These are phyloP conservation scores for Claviceps fusiformis DNA, from an alignment of 2,329 filamentous ascomycete species.

Conservation along the genomic window DNA sequence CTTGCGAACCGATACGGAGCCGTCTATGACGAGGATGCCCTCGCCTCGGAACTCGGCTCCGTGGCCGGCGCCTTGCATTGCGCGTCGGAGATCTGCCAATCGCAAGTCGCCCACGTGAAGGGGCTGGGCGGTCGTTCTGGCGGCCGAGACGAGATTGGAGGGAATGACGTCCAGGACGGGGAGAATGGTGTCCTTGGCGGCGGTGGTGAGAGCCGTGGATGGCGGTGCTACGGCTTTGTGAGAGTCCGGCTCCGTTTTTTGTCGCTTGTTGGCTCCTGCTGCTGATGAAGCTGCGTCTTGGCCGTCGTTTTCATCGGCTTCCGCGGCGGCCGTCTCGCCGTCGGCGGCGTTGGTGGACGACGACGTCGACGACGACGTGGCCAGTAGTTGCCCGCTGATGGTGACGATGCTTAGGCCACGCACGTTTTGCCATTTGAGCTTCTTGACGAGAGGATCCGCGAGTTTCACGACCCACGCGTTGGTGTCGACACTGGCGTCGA, in stretches of 20 bases:
- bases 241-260: slow-evolving; percentile 28
- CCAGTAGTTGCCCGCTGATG: slow-evolving; percentile 58
- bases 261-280: slow-evolving; percentile 33
- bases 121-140: slow-evolving; percentile 66
- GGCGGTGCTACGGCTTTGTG: slow-evolving; percentile 11
- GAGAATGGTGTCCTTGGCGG: slow-evolving; percentile 16
- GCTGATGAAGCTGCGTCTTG: slow-evolving; percentile 21
- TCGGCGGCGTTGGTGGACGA: slow-evolving; percentile 26
- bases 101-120: slow-evolving; percentile 90
- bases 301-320: slow-evolving; percentile 18
- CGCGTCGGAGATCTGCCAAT: slow-evolving; percentile 71
- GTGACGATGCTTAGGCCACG: slow-evolving; percentile 82
- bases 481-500: slow-evolving; percentile 92
- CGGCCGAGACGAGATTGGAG: slow-evolving; percentile 51
- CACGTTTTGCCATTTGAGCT: slow-evolving; percentile 89
- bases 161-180: slow-evolving; percentile 43
- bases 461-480: slow-evolving; percentile 95
- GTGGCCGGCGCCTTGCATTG: slow-evolving; percentile 72
- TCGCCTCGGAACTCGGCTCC: slow-evolving; percentile 87
- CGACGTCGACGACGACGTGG: slow-evolving; percentile 13
- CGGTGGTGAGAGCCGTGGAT: slow-evolving; percentile 4
- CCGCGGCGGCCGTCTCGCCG: slow-evolving; percentile 14
- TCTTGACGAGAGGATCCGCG: slow-evolving; percentile 69
- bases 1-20: slow-evolving; percentile 78
- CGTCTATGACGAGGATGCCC: slow-evolving; percentile 80